Percentiles rank a stretch among this genome's conserved stretches.
Conservation (phyloP, 805 yeast genomes). For the Hanseniaspora guilliermondii region DNA sequence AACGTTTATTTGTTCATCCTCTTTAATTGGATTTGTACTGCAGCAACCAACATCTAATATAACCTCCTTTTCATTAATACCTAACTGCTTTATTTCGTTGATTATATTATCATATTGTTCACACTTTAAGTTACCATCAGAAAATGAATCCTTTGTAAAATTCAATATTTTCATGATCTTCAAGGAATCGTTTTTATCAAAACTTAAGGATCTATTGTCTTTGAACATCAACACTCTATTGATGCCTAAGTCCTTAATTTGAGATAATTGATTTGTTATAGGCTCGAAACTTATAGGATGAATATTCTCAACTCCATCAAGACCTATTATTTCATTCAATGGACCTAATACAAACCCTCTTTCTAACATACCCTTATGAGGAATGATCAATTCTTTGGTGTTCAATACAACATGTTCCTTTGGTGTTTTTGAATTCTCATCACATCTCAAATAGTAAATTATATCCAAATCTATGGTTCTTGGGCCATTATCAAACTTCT, state of each 20-base stretch:
- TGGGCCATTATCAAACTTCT: constrained; percentile 81
- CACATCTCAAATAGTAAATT: constrained; percentile 39
- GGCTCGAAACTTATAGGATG: constrained; percentile 89
- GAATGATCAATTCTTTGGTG: constrained; percentile 51
- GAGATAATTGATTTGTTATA: constrained; percentile 50
- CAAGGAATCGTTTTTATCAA: constrained; percentile 32
- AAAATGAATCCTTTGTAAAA: constrained; percentile 87
- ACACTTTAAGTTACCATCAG: constrained; percentile 59
- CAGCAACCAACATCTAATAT: constrained; percentile 91
- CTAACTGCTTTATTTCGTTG: constrained; percentile 36
- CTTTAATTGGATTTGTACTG: constrained; percentile 72
- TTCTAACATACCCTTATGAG: constrained; percentile 80
- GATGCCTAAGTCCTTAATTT: constrained; percentile 21
- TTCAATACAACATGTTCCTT: constrained; percentile 35
- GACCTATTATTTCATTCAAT: constrained; percentile 56
- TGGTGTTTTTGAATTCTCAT: constrained; percentile 16
- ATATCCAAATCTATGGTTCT: constrained; percentile 84
- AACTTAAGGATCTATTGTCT: constrained; percentile 9
- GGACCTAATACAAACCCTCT: constrained; percentile 86
- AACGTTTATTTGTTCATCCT: constrained; percentile 30
- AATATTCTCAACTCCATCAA: constrained; percentile 34
- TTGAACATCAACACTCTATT: constrained; percentile 16
- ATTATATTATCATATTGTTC: constrained; percentile 23
- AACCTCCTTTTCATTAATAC: constrained; percentile 32
- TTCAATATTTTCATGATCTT: constrained; percentile 78